phyloP scores from a whole-genome alignment of 257 asterid species.

The Ligustrum vulgare region DNA sequence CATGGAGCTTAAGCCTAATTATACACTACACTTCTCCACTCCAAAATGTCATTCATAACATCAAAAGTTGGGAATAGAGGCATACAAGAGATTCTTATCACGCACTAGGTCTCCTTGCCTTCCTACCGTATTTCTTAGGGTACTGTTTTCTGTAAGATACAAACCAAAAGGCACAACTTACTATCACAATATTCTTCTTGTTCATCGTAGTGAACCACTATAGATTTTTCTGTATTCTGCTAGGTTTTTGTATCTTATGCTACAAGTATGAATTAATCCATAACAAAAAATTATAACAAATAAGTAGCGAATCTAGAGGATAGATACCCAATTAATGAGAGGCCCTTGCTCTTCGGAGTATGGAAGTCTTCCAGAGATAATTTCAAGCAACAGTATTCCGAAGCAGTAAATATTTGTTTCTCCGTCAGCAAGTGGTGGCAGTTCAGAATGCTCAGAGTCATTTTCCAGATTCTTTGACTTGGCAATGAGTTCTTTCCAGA shows the following conservation, averaged over 20 bases:
- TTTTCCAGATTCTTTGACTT: conserved; percentile 47
- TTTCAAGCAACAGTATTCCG: conserved; percentile 74
- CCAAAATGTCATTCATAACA: background rate
- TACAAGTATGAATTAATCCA: background rate
- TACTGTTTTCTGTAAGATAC: background rate
- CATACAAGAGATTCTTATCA: background rate
- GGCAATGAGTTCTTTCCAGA: conserved; percentile 65
- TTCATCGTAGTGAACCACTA: background rate
- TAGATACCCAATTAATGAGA: conserved; percentile 62
- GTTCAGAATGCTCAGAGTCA: conserved; percentile 48
- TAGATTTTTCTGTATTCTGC: background rate
- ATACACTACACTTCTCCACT: no score
- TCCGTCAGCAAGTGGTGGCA: conserved; percentile 49
- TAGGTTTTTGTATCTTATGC: background rate
- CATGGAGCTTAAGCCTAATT: no score
- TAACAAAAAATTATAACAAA: background rate
- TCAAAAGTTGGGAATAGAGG: background rate
- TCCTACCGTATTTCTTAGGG: background rate
- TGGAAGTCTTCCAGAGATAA: conserved; percentile 65
- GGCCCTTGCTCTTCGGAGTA: conserved; percentile 58
- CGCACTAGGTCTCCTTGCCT: background rate
- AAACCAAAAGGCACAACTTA: background rate
- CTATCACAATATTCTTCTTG: background rate
- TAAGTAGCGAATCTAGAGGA: background rate
- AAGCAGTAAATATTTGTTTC: conserved; percentile 70